Base-by-base conservation (phyloP, 805 yeast genomes). In the Wickerhamiella slavikovae region DNA sequence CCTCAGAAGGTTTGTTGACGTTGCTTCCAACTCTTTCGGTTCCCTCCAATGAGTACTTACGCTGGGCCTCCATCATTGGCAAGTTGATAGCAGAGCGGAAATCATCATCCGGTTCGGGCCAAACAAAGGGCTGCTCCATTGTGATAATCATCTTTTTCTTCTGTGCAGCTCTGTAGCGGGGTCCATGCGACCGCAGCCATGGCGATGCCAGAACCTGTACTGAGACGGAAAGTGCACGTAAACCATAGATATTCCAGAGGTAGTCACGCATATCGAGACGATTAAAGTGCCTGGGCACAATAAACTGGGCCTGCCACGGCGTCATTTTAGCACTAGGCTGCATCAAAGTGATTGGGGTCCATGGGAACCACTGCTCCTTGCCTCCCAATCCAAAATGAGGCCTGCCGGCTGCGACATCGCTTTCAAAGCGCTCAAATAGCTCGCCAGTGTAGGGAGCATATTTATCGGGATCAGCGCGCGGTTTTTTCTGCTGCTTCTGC, bases 241-340 rank as follows among this genome's bases (percentile, higher is more conserved):
- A 61, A 2, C 93, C 94, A 47, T 89, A 89, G 4, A 89, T 60
- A 43, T 83, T 71, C 66, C 71, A 89, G 38, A 89, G 60, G 48
- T 89, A 89, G 55, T 89, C 99, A 51, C 98, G 68, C 37, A 89
- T 62, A 51, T 85, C 96, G 57, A 89, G 61, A 51, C 83, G 85
- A 60, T 89, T 89, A 63, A 89, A 83, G 32, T 78, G 68, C 46
- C 76, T 69, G 11, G 99, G 98, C 13, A 91, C 98, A 38, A 78
- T 68, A 54, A 89, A 89, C 51, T 80, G 82, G 29, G 96, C 96
- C 54, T 82, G 95, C 55, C 77, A 83, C 28, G 99, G 99, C 0
- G 94, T 77, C 54, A 79, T 93, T 47, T 78, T 78, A n/a, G 96
- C 94, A 45, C 77, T 77, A 11, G 95, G 93, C 47, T 93, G 66